Evolutionary conservation across 2,329 filamentous ascomycete genomes (phyloP).

Genomic region (Penicillium polonicum): DNA sequence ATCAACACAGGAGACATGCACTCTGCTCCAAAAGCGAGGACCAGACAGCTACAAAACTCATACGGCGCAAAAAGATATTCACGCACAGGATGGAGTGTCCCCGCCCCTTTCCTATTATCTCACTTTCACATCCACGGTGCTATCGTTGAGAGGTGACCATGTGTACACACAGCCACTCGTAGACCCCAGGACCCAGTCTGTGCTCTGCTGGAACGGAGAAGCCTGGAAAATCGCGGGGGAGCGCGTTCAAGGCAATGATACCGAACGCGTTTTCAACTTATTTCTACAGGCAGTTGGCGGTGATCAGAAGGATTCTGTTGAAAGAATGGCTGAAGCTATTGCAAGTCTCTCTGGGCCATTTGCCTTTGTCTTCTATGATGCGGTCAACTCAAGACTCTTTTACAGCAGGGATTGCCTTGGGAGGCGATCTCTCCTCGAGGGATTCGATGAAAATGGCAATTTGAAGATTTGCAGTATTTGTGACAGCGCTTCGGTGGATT

Average conservation of each 20-base stretch:
- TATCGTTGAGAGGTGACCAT: conserved; percentile 78
- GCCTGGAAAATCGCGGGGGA: conserved; percentile 72
- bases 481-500: conserved; percentile 48
- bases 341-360: conserved; percentile 75
- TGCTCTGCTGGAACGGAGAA: conserved; percentile 97
- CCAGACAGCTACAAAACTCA: conserved; percentile 45
- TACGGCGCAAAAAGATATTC: conserved; percentile 26
- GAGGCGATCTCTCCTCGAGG: conserved; percentile 71
- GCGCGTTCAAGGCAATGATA: conserved; percentile 71
- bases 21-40: conserved; percentile 42
- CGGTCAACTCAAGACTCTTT: conserved; percentile 60
- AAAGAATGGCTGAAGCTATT: conserved; percentile 48
- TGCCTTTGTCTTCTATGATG: conserved; percentile 82
- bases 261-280: conserved; percentile 63
- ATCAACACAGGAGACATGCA: conserved; percentile 35
- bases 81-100: conserved; percentile 17
- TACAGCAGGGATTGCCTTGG: conserved; percentile 87
- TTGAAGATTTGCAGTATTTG: conserved; percentile 71
- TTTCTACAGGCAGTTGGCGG: conserved; percentile 50
- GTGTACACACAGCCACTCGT: conserved; percentile 72
- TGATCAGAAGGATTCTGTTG: conserved; percentile 22
- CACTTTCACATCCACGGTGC: conserved; percentile 76
- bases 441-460: conserved; percentile 48
- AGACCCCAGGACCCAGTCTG: conserved; percentile 56
- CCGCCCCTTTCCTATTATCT: conserved; percentile 46